Conservation (phyloP, 495 filamentous ascomycete species). For the Aspergillus carlsbadensis region DNA sequence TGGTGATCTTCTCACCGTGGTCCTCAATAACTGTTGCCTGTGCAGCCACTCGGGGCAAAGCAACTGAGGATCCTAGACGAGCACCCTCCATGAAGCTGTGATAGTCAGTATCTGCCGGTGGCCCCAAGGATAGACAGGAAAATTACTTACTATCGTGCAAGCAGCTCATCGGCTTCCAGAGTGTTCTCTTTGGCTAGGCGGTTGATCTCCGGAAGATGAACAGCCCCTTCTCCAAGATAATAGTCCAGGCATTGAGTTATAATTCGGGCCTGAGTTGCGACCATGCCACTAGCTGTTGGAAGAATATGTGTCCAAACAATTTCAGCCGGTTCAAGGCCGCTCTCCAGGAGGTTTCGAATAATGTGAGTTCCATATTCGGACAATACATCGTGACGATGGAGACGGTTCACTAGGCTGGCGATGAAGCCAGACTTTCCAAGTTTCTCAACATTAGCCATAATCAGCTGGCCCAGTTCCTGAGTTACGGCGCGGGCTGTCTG, state of each 20-base stretch:
- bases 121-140: neutral
- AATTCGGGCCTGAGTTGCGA: conserved; percentile 70
- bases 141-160: conserved; percentile 44
- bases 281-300: conserved; percentile 57
- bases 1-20: conserved; percentile 34
- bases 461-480: conserved; percentile 58
- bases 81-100: conserved; percentile 59
- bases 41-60: conserved; percentile 48
- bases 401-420: conserved; percentile 40
- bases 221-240: conserved; percentile 58
- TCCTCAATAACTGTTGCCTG: conserved; percentile 42
- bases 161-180: conserved; percentile 43
- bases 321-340: conserved; percentile 57
- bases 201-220: conserved; percentile 57
- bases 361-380: conserved; percentile 66
- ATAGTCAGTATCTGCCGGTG: conserved; percentile 12
- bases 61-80: conserved; percentile 55
- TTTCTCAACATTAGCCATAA: conserved; percentile 61
- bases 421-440: conserved; percentile 52
- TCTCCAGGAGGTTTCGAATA: conserved; percentile 64
- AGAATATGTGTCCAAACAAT: conserved; percentile 71
- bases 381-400: conserved; percentile 48
- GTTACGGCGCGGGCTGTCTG: conserved; percentile 53
- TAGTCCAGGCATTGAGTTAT: conserved; percentile 75
- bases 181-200: conserved; percentile 48